Conservation (phyloP, 2,329 filamentous ascomycete species). For the Exophiala lecanii-corni region DNA sequence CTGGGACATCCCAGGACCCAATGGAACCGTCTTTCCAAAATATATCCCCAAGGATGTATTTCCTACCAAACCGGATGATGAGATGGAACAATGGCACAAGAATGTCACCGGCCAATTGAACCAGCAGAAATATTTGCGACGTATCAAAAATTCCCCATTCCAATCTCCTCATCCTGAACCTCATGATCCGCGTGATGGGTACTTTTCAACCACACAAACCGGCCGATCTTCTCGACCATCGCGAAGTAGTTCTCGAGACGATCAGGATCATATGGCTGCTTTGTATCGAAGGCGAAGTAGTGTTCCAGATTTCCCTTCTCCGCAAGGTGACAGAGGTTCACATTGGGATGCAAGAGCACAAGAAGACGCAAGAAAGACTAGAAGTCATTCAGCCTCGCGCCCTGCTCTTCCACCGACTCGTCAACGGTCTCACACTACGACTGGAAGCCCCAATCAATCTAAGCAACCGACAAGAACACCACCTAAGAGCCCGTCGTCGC, state of each 20-base stretch:
- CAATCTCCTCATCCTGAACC: slow-evolving; percentile 30
- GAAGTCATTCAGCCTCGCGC: slow-evolving; percentile 25
- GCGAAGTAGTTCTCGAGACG: slow-evolving; percentile 20
- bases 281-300: slow-evolving; percentile 21
- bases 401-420: slow-evolving; percentile 13
- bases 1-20: slow-evolving; percentile 71
- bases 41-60: slow-evolving; percentile 64
- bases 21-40: slow-evolving; percentile 59
- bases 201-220: slow-evolving; percentile 18
- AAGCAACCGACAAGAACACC: slow-evolving; percentile 2
- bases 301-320: slow-evolving; percentile 24
- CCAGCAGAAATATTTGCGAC: slow-evolving; percentile 51
- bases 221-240: slow-evolving; percentile 10
- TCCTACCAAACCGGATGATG: slow-evolving; percentile 66
- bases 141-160: slow-evolving; percentile 28
- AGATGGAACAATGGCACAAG: slow-evolving; percentile 85
- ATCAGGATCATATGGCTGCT: slow-evolving; percentile 14
- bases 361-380: slow-evolving; percentile 14
- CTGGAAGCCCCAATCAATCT: slow-evolving; percentile 4
- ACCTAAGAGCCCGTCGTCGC: slow-evolving; percentile 10
- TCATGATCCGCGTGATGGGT: slow-evolving; percentile 21
- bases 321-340: slow-evolving; percentile 17
- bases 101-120: slow-evolving; percentile 67
- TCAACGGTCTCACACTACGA: slow-evolving; percentile 21
- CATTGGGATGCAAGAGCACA: slow-evolving; percentile 13